Conservation (phyloP, 2,329 filamentous ascomycete species). For the Orbilia oligospora region DNA sequence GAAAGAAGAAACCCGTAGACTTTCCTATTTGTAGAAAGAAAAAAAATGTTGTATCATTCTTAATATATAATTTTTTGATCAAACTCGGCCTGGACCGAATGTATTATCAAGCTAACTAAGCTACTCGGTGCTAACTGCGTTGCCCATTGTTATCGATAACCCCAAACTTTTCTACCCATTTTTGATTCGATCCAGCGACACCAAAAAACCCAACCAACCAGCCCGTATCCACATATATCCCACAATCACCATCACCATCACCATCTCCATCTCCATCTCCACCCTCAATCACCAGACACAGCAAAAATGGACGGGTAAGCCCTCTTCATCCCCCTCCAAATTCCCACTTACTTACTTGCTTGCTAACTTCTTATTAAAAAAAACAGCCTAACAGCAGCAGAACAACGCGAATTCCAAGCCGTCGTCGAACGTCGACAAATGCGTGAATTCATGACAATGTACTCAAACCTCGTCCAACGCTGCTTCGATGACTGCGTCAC, state of each 20-base stretch:
- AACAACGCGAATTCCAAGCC: conserved; percentile 92
- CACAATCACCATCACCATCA: not conserved
- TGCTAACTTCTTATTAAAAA: conserved; percentile 1
- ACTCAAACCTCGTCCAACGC: conserved; percentile 70
- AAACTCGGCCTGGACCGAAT: no score
- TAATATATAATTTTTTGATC: not conserved
- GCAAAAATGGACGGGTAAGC: conserved; percentile 3
- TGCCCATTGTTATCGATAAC: conserved; percentile 10
- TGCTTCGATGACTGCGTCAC: conserved; percentile 98
- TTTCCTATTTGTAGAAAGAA: not conserved
- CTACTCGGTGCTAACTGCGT: not conserved
- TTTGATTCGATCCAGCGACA: not conserved
- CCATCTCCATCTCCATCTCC: not conserved
- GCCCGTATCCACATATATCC: no score
- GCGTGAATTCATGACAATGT: conserved; percentile 97
- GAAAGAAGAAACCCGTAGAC: no score
- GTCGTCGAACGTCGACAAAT: conserved; percentile 98
- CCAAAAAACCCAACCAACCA: not conserved
- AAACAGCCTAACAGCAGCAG: conserved; percentile 77
- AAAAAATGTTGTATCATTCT: not conserved
- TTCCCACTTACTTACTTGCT: not conserved
- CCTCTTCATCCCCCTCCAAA: not conserved
- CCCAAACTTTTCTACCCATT: not conserved
- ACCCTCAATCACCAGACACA: not conserved
- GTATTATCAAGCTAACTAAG: no score